phyloP scores from a whole-genome alignment of 345 rosid species.

The Eucalyptus caleyi region DNA sequence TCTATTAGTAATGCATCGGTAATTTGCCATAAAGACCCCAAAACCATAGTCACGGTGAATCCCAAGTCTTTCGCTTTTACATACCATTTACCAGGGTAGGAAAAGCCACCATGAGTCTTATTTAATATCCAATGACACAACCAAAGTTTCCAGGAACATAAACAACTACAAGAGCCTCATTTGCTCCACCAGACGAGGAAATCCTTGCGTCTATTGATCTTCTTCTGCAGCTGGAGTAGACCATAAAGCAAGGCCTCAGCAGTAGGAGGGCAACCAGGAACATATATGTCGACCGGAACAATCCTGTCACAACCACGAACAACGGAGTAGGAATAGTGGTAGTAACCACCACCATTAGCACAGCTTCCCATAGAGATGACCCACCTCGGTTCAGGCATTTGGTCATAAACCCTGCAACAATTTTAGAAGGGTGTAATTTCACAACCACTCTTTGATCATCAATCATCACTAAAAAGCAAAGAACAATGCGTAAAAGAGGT shows the following conservation, averaged over 20 bases:
- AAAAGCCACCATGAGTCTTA: neutral
- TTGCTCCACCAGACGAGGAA: slow-evolving; percentile 93
- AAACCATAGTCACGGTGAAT: neutral
- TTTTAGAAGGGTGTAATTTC: neutral
- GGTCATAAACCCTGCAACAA: slow-evolving; percentile 84
- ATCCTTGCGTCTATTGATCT: slow-evolving; percentile 96
- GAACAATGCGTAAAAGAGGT: neutral
- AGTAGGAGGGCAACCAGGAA: slow-evolving; percentile 97
- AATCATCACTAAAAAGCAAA: neutral
- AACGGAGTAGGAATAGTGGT: slow-evolving; percentile 95
- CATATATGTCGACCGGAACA: slow-evolving; percentile 92
- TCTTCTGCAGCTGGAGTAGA: slow-evolving; percentile 90
- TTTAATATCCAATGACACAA: neutral
- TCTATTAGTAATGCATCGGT: neutral
- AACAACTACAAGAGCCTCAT: slow-evolving; percentile 14
- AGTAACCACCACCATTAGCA: slow-evolving; percentile 98
- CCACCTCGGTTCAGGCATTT: slow-evolving; percentile 99
- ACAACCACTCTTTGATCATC: neutral
- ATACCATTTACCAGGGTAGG: neutral
- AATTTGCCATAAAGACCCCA: neutral
- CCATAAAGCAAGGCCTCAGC: slow-evolving; percentile 97
- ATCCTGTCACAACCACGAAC: slow-evolving; percentile 97
- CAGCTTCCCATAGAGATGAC: slow-evolving; percentile 99
- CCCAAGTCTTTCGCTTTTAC: neutral
- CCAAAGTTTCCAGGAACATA: neutral